Conservation (phyloP, 73 alveolate species). For the Paramecium octaurelia region DNA sequence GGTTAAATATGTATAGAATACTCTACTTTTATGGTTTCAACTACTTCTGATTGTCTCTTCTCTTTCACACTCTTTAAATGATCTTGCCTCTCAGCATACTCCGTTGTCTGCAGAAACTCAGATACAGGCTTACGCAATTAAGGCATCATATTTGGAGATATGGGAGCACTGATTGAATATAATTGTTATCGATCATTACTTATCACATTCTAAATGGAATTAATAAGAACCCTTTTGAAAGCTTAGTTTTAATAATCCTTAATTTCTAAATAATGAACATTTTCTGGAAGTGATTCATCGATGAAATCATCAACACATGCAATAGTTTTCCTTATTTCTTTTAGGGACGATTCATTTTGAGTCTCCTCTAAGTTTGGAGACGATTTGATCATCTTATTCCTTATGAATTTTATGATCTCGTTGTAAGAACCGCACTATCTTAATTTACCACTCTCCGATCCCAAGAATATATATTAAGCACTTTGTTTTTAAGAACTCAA, state of each 20-base stretch:
- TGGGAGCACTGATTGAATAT: background rate
- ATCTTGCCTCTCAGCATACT: background rate
- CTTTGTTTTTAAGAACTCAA: background rate
- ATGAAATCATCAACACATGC: background rate
- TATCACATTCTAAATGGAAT: background rate
- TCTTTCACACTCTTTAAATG: background rate
- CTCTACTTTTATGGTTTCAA: background rate
- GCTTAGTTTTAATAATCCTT: background rate
- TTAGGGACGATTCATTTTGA: background rate
- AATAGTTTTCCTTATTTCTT: background rate
- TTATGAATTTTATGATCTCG: background rate
- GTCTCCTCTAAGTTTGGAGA: background rate
- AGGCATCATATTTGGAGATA: constrained; percentile 14
- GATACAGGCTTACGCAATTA: background rate
- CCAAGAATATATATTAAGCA: background rate
- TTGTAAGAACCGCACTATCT: background rate
- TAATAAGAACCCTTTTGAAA: background rate
- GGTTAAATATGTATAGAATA: background rate
- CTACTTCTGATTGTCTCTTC: background rate
- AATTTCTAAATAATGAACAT: background rate
- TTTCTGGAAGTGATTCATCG: background rate
- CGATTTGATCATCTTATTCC: background rate
- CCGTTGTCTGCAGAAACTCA: background rate
- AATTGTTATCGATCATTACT: background rate
- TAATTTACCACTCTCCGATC: background rate